A percentile compares a stretch with the other conserved stretches of the same genome.
phyloP scores from a whole-genome alignment of 2,329 filamentous ascomycete genomes.

The Nannizzia gypsea region DNA sequence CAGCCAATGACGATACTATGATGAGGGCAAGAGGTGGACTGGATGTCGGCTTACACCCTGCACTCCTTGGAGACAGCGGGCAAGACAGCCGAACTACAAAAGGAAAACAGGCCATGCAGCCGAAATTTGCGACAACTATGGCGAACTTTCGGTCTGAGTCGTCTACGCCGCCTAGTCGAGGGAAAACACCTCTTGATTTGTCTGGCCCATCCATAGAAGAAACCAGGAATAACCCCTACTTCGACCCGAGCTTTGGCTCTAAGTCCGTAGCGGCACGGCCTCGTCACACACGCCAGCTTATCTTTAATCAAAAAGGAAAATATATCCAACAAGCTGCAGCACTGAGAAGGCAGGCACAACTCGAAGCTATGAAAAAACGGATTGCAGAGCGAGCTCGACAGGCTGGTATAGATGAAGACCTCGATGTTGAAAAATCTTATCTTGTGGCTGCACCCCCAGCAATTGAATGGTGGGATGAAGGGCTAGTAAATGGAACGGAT shows the following conservation, averaged over 20 bases:
- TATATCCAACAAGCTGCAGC: constrained; percentile 92
- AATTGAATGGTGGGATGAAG: constrained; percentile 97
- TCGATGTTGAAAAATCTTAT: constrained; percentile 81
- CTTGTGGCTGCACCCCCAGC: constrained; percentile 71
- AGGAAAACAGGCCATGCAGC: constrained; percentile 34
- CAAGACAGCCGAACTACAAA: constrained; percentile 34
- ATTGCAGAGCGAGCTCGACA: constrained; percentile 80
- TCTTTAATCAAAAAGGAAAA: constrained; percentile 94
- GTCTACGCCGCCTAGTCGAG: constrained; percentile 25
- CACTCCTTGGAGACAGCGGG: constrained; percentile 45
- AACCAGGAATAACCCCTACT: constrained; percentile 66
- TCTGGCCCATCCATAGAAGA: constrained; percentile 48
- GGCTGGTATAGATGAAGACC: constrained; percentile 85
- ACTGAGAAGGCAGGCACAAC: constrained; percentile 68
- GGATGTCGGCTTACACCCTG: constrained; percentile 66
- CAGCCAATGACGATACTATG: constrained; percentile 38
- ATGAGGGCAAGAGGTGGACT: constrained; percentile 52
- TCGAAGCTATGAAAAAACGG: constrained; percentile 89
- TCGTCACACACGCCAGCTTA: constrained; percentile 60
- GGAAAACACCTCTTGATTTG: constrained; percentile 44
- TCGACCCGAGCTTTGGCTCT: constrained; percentile 55
- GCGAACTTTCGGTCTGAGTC: constrained; percentile 43
- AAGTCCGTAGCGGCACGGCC: constrained; percentile 48
- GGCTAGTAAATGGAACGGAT: constrained; percentile 59
- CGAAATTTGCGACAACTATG: constrained; percentile 45